Base-by-base conservation (phyloP, 805 yeast genomes). In the Saccharomycopsis sp. region DNA sequence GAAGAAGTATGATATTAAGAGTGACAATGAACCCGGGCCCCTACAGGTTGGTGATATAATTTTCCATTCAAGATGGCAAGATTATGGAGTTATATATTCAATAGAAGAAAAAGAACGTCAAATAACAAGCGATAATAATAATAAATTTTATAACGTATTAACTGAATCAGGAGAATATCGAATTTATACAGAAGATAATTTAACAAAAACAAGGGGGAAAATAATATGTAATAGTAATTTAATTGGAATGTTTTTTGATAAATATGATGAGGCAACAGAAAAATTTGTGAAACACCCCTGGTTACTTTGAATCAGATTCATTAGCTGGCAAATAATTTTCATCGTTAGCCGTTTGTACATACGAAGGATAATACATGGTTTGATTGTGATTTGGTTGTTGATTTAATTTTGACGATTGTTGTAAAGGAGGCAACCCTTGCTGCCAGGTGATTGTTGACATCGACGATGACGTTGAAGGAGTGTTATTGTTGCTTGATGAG, bases 211-310 rank as follows among this genome's bases (percentile, higher is more conserved):
- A 13, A 14, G 36, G 8, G 36, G 14, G 14, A 32, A 14, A 32
- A n/a, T 21, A 21, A 7, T n/a, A 36, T 11, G 9, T 36, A 16
- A 21, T n/a, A 9, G n/a, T 4, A 9, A 38, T 13, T 8, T 31
- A 19, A 16, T 42, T 9, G 40, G 45, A 16, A 4, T 42, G 13
- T 35, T 42, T 21, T 42, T 42, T 22, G 22, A 35, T 21, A 40
- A 13, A 13, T 40, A 19, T 16, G 37, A 40, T 22, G 19, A 31
- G 4, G 26, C 5, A 8, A 14, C 7, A 6, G 4, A 22, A n/a
- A 20, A 4, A 8, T 40, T 29, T 29, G 16, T 40, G n/a, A n/a
- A n/a, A n/a, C 19, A 14, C 43, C 26, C 28, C 43, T 4, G 22
- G 17, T 8, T 21, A 29, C 4, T 16, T 40, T 4, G 19, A 36